Evolutionary conservation across 106 monocot genomes (phyloP).

Genomic region (Posidonia australis): DNA sequence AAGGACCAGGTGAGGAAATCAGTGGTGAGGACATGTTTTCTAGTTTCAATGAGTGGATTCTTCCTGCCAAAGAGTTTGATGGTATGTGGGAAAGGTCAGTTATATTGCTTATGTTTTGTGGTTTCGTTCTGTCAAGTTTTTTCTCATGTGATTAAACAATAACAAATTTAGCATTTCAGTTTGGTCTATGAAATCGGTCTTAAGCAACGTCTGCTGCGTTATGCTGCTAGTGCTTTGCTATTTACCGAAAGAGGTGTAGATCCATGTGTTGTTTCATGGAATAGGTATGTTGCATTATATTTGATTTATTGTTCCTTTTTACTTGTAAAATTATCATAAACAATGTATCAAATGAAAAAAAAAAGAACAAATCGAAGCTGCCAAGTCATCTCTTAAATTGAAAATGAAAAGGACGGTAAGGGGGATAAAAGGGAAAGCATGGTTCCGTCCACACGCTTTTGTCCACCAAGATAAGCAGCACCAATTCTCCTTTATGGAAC

Average conservation of each 20-base stretch:
- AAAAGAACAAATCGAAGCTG: too few relatives aligned
- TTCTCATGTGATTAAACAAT: slow-evolving; percentile 1
- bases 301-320: neutral
- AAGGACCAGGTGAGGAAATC: slow-evolving; percentile 89
- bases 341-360: too few relatives aligned
- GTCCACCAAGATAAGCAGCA: too few relatives aligned
- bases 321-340: too few relatives aligned
- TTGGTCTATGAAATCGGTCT: slow-evolving; percentile 96
- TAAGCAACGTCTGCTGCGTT: slow-evolving; percentile 78
- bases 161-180: slow-evolving; percentile 31
- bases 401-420: too few relatives aligned
- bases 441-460: too few relatives aligned
- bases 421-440: too few relatives aligned
- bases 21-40: slow-evolving; percentile 83
- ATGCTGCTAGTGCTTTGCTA: slow-evolving; percentile 94
- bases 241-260: slow-evolving; percentile 91
- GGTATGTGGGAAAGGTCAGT: slow-evolving; percentile 95
- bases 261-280: slow-evolving; percentile 98
- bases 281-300: slow-evolving; percentile 54
- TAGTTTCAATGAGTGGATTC: slow-evolving; percentile 86
- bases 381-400: too few relatives aligned
- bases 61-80: slow-evolving; percentile 89
- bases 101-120: neutral
- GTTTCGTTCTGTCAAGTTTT: neutral
- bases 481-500: too few relatives aligned